phyloP scores from a whole-genome alignment of 805 yeast genomes.

The Sugiyamaella valdiviana region DNA sequence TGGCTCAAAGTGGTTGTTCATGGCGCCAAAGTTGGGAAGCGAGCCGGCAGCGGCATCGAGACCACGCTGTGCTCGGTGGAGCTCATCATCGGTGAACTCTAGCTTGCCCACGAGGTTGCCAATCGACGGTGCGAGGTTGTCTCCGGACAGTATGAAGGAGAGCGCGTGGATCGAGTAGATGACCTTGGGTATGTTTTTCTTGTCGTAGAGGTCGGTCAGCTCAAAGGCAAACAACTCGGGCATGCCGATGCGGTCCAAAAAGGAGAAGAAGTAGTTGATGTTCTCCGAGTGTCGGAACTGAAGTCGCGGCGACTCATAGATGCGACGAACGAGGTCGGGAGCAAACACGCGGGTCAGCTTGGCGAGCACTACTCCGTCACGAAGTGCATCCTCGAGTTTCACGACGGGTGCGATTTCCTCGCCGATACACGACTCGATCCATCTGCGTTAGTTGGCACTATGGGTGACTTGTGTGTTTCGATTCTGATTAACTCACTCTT shows the following conservation, averaged over 20 bases:
- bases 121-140: slow-evolving; percentile 54
- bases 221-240: slow-evolving; percentile 90
- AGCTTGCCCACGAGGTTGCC: slow-evolving; percentile 55
- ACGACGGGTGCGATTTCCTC: slow-evolving; percentile 53
- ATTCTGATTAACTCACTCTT: slow-evolving; percentile 32
- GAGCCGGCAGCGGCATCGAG: slow-evolving; percentile 59
- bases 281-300: slow-evolving; percentile 92
- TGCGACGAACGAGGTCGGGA: slow-evolving; percentile 53
- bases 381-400: slow-evolving; percentile 57
- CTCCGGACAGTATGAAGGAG: slow-evolving; percentile 59
- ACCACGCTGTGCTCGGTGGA: slow-evolving; percentile 55
- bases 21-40: slow-evolving; percentile 68
- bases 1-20: slow-evolving; percentile 40
- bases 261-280: slow-evolving; percentile 69
- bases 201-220: slow-evolving; percentile 86
- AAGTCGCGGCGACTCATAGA: slow-evolving; percentile 53
- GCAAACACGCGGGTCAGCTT: slow-evolving; percentile 65
- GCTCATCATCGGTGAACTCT: slow-evolving; percentile 61
- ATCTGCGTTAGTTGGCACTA: slow-evolving; percentile 28
- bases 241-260: slow-evolving; percentile 61
- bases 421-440: slow-evolving; percentile 63
- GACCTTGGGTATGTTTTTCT: slow-evolving; percentile 87
- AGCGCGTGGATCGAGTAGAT: slow-evolving; percentile 89
- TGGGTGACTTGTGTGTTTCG: too few species aligned
- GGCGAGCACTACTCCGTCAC: slow-evolving; percentile 84